Conservation (phyloP, 208 protist genomes). For the Acanthamoeba sp. region DNA sequence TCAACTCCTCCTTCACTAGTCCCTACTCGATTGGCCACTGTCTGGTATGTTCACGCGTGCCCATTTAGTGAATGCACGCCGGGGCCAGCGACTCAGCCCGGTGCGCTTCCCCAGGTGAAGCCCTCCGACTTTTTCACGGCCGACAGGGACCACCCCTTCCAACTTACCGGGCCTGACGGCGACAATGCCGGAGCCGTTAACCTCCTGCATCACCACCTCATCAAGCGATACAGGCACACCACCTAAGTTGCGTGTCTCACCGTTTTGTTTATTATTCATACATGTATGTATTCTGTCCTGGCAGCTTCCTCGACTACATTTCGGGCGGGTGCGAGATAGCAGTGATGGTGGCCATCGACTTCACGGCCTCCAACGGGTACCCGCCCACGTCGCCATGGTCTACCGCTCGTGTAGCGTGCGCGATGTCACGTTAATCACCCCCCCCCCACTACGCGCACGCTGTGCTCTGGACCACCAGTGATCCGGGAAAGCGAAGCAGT, state of each 20-base stretch:
- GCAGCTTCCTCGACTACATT: conserved; percentile 83
- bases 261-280: background rate
- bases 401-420: background rate
- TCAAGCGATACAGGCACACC: conserved; percentile 27
- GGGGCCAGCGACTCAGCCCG: no score
- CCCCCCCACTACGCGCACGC: no score
- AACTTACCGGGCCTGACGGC: background rate
- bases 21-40: conserved; percentile 19
- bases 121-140: background rate
- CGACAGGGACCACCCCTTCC: background rate
- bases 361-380: conserved; percentile 82
- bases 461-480: no score
- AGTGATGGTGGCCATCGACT: conserved; percentile 86
- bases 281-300: background rate
- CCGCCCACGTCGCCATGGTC: background rate
- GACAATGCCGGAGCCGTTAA: conserved; percentile 1
- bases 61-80: background rate
- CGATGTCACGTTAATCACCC: no score
- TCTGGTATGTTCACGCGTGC: background rate
- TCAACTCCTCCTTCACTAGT: conserved; percentile 27
- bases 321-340: conserved; percentile 83
- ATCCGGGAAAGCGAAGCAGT: background rate
- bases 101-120: no score
- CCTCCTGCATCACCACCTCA: conserved; percentile 18
- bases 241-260: background rate